Percentiles rank a stretch among this genome's conserved stretches.
phyloP scores from a whole-genome alignment of 208 protist genomes.

The Trichomonas gallinae region DNA sequence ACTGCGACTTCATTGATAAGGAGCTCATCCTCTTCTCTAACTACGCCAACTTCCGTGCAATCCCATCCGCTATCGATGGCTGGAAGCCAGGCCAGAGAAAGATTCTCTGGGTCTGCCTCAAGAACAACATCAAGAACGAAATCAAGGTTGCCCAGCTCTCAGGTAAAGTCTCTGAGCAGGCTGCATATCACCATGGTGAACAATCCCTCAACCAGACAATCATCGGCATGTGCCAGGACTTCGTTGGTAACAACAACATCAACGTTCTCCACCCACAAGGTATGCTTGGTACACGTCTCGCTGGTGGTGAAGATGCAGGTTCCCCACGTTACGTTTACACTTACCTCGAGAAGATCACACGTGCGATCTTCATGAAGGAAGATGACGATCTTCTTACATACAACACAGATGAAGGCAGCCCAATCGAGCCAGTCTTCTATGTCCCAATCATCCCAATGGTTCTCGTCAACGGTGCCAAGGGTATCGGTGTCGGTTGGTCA shows the following conservation, averaged over 20 bases:
- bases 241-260: slow-evolving; percentile 91
- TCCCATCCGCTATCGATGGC: slow-evolving; percentile 85
- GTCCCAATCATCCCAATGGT: slow-evolving; percentile 94
- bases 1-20: slow-evolving; percentile 33
- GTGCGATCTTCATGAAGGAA: slow-evolving; percentile 72
- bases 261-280: slow-evolving; percentile 86
- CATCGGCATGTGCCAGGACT: slow-evolving; percentile 88
- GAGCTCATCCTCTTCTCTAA: slow-evolving; percentile 98
- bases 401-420: slow-evolving; percentile 89
- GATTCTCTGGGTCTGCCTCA: slow-evolving; percentile 97
- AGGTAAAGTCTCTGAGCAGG: slow-evolving; percentile 95
- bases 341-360: slow-evolving; percentile 68
- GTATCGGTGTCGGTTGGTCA: slow-evolving; percentile 90
- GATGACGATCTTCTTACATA: slow-evolving; percentile 93
- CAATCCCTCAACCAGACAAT: slow-evolving; percentile 85
- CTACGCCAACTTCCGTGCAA: slow-evolving; percentile 62
- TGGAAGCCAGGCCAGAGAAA: slow-evolving; percentile 98
- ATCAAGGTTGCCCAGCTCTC: slow-evolving; percentile 95
- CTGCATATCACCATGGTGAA: slow-evolving; percentile 99
- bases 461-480: slow-evolving; percentile 92
- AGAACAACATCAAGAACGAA: slow-evolving; percentile 88
- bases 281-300: slow-evolving; percentile 91
- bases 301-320: slow-evolving; percentile 94
- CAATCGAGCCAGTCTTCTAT: slow-evolving; percentile 96
- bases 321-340: slow-evolving; percentile 97